Conservation (phyloP, 2,329 filamentous ascomycete species). For the Tolypocladium sp. region DNA sequence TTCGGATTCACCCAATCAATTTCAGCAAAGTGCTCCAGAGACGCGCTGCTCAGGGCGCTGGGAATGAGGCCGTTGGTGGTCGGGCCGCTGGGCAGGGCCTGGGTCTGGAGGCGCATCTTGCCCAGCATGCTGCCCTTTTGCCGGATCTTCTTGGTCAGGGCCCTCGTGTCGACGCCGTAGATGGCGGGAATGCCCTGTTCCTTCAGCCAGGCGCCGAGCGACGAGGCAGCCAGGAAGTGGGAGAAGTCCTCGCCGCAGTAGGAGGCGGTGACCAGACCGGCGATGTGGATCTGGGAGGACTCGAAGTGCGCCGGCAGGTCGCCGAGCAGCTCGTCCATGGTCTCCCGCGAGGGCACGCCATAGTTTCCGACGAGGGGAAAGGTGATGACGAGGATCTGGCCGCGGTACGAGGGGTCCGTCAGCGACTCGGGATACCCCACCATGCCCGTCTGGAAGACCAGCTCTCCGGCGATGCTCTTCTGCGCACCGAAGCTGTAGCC, state of each 20-base stretch:
- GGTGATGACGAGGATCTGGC: constrained; percentile 92
- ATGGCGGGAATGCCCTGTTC: constrained; percentile 91
- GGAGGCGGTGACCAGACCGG: constrained; percentile 80
- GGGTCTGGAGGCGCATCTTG: constrained; percentile 66
- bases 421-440: constrained; percentile 95
- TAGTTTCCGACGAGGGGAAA: constrained; percentile 97
- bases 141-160: constrained; percentile 88
- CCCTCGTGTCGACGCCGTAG: constrained; percentile 88
- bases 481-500: constrained; percentile 94
- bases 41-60: constrained; percentile 14
- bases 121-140: constrained; percentile 95
- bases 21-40: constrained; percentile 55
- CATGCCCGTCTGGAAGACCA: constrained; percentile 99
- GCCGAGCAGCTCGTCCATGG: constrained; percentile 73
- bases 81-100: constrained; percentile 32
- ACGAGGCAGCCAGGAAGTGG: constrained; percentile 85
- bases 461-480: constrained; percentile 89
- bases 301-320: constrained; percentile 91
- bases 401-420: constrained; percentile 79
- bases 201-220: constrained; percentile 89
- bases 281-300: constrained; percentile 84
- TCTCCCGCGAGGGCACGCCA: constrained; percentile 82
- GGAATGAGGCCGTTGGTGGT: constrained; percentile 29
- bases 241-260: constrained; percentile 95
- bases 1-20: constrained; percentile 91